Evolutionary conservation across 306 rosid genomes (phyloP).

Genomic region (Corylus heterophylla): DNA sequence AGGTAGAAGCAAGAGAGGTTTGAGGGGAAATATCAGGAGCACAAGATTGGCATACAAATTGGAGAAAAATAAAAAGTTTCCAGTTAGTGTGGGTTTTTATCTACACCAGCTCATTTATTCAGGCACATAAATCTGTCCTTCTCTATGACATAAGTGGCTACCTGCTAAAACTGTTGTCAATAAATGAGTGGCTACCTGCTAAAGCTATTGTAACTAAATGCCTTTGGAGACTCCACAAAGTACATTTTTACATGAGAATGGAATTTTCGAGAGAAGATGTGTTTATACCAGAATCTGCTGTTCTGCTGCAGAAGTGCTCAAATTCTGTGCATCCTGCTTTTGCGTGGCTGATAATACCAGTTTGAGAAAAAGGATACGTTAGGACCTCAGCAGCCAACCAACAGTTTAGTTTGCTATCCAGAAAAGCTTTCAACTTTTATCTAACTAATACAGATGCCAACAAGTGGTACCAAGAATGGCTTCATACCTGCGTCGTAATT

Average conservation of each 20-base stretch:
- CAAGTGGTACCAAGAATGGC: conserved; percentile 17
- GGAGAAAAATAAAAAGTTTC: not conserved
- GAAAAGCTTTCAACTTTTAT: conserved; percentile 11
- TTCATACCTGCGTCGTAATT: conserved; percentile 62
- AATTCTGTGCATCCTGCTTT: conserved; percentile 57
- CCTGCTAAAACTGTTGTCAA: conserved; percentile 5
- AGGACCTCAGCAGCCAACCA: conserved; percentile 24
- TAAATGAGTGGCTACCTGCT: not conserved
- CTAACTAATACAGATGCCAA: not conserved
- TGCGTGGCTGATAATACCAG: conserved; percentile 57
- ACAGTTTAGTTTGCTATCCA: conserved; percentile 18
- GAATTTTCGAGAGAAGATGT: conserved; percentile 23
- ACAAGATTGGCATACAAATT: not conserved
- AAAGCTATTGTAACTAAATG: conserved; percentile 13
- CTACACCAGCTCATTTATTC: not conserved
- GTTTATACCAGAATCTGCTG: conserved; percentile 89
- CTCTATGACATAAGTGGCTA: not conserved
- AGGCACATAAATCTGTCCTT: not conserved
- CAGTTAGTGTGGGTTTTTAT: not conserved
- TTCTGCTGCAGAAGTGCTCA: conserved; percentile 71
- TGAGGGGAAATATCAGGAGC: not conserved
- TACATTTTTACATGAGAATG: conserved; percentile 13
- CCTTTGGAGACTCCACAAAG: not conserved
- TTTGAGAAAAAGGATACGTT: conserved; percentile 24
- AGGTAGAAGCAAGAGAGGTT: not conserved